Evolutionary conservation across 148 eudicot genomes (phyloP).

Genomic region (Dysphania ambrosioides): DNA sequence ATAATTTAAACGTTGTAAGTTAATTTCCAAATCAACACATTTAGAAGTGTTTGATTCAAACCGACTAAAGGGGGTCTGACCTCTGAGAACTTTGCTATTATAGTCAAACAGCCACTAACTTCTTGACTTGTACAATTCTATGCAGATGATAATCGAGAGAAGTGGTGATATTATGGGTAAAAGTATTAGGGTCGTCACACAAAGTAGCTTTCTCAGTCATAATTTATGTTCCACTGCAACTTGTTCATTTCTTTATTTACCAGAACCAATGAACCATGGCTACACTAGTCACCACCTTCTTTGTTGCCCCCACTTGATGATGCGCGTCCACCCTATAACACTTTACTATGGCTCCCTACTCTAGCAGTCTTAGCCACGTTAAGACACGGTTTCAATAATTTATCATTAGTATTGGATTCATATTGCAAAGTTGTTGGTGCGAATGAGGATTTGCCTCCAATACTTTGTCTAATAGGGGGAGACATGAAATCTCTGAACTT

Average conservation of each 20-base stretch:
- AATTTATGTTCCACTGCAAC: not conserved
- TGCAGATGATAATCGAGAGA: not conserved
- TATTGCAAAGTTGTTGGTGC: not conserved
- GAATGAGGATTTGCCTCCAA: not conserved
- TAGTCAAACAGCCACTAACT: not conserved
- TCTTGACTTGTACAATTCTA: not conserved
- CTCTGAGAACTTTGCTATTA: not conserved
- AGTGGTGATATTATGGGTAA: not conserved
- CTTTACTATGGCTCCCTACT: not conserved
- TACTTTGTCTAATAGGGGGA: not conserved
- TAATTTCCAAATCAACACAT: not conserved
- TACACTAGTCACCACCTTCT: conserved; percentile 3
- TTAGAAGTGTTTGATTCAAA: not conserved
- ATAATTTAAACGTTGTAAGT: too few species aligned
- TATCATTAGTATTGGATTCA: not conserved
- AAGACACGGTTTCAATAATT: not conserved
- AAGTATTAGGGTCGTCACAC: not conserved
- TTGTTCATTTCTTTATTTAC: not conserved
- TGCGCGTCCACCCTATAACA: not conserved
- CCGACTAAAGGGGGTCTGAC: not conserved
- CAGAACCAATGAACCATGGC: not conserved
- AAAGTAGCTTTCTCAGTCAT: conserved; percentile 1
- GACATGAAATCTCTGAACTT: not conserved
- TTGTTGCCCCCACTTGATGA: not conserved
- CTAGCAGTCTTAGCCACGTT: not conserved